A percentile compares a stretch with the other conserved stretches of the same genome.
These are phyloP conservation scores for Penicillium sp. DNA, from an alignment of 2,329 filamentous ascomycete genomes.

Conservation along the genomic window DNA sequence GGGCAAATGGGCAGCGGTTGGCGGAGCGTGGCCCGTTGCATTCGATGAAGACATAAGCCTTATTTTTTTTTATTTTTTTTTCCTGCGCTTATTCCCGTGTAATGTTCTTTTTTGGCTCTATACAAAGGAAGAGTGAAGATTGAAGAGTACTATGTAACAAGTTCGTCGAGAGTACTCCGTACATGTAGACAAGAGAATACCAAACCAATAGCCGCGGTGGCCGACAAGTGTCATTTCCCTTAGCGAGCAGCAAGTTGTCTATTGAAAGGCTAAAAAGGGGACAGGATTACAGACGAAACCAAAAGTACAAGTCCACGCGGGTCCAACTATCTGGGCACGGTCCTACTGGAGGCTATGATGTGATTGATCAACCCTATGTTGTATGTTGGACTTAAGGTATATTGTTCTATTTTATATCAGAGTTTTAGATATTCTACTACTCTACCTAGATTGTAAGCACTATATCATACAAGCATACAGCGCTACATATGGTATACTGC, in stretches of 20 bases:
- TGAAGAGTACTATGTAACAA: too few species aligned
- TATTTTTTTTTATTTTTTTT: neutral
- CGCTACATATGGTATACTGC: too few species aligned
- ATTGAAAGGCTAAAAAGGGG: neutral
- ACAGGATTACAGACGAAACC: neutral
- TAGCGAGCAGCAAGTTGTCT: neutral
- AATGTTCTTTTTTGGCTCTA: neutral
- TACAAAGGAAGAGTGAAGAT: neutral
- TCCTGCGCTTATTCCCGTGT: neutral
- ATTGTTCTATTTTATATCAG: too few species aligned
- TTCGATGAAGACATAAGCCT: constrained; percentile 1
- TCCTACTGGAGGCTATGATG: too few species aligned
- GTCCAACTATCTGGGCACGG: neutral
- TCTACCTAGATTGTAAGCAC: too few species aligned
- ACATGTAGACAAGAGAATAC: neutral
- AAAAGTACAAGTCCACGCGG: neutral
- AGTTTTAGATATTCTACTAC: too few species aligned
- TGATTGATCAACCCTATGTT: too few species aligned
- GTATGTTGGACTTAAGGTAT: too few species aligned
- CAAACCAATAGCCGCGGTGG: neutral
- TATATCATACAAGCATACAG: too few species aligned
- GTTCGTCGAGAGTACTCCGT: too few species aligned
- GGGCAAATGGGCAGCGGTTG: constrained; percentile 8
- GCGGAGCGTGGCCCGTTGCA: constrained; percentile 7
- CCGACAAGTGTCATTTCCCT: neutral